Base-by-base conservation (phyloP, 192 early-diverging fungal genomes). In the Rhizophagus clarus region DNA sequence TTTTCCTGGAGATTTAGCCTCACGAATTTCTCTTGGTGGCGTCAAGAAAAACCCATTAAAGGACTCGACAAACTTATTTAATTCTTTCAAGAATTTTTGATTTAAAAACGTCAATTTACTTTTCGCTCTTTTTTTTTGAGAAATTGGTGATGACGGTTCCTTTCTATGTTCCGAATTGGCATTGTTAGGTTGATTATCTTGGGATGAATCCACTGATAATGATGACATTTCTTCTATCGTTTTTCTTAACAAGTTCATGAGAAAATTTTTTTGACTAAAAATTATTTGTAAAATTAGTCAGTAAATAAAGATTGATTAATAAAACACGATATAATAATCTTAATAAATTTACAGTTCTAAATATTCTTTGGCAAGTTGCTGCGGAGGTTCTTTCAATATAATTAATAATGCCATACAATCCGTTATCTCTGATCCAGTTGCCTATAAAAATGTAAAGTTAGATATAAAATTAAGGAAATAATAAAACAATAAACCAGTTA, bases 351-450 rank as follows among this genome's bases (percentile, higher is more conserved):
- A 89, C 88, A 89, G 74, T 14, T 84, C 69, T 62, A 88, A 56
- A 67, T 88, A 88, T 71, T 87, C 75, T 62, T 82, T 82, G 81
- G 82, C 84, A 68, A 89, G 66, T 9, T 80, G 61, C 34, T 79
- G 72, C 24, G 82, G 72, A 37, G 85, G 84, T 70, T 89, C 87
- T 64, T 88, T 83, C 3, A 88, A 68, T 26, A 82, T 73, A 10
- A 89, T 78, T 15, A 90, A 76, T 17, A 90, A 60, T 12, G 84
- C 83, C 0, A 89, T 86, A 61, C 80, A 82, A 26, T 92, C 91
- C 14, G 83, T 82, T 28, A 92, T 88, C 11, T 90, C 84, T 12
- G 78, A 37, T 20, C 87, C 42, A 24, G 86, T 82, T 28, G 85
- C 80, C 88, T 88, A 2, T 37, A 63, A 24, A 37, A 81, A 72